These are phyloP conservation scores for Fusarium sarcochroum DNA, from an alignment of 2,329 filamentous ascomycete species.

Conservation along the genomic window DNA sequence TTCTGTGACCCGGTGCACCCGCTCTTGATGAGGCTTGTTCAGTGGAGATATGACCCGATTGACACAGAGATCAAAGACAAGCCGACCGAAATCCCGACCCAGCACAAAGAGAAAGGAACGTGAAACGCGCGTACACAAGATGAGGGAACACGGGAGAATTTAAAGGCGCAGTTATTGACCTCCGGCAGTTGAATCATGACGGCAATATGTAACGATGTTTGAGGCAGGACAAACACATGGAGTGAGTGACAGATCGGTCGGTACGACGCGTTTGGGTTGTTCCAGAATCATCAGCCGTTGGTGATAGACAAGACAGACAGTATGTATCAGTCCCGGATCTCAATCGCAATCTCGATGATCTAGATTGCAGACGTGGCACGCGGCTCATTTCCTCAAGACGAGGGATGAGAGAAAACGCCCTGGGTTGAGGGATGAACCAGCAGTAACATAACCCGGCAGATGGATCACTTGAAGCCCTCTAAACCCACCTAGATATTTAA, in stretches of 20 bases:
- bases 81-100: neutral
- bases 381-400: neutral
- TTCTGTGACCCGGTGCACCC: neutral
- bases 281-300: neutral
- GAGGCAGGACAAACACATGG: neutral
- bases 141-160: neutral
- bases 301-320: neutral
- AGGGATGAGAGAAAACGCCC: neutral
- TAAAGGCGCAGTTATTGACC: constrained; percentile 4
- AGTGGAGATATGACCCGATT: neutral
- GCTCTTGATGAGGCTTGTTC: neutral
- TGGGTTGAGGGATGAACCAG: neutral
- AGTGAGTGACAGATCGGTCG: constrained; percentile 12
- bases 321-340: neutral
- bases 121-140: neutral
- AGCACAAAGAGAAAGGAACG: neutral
- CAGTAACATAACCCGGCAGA: too few relatives aligned
- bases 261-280: constrained; percentile 8
- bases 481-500: too few relatives aligned
- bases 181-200: constrained; percentile 29
- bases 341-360: neutral
- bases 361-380: neutral
- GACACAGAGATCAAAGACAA: neutral
- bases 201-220: neutral
- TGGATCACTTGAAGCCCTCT: too few relatives aligned